These are phyloP conservation scores for Phytophthora pisi DNA, from an alignment of 352 stramenopile genomes.

Conservation along the genomic window DNA sequence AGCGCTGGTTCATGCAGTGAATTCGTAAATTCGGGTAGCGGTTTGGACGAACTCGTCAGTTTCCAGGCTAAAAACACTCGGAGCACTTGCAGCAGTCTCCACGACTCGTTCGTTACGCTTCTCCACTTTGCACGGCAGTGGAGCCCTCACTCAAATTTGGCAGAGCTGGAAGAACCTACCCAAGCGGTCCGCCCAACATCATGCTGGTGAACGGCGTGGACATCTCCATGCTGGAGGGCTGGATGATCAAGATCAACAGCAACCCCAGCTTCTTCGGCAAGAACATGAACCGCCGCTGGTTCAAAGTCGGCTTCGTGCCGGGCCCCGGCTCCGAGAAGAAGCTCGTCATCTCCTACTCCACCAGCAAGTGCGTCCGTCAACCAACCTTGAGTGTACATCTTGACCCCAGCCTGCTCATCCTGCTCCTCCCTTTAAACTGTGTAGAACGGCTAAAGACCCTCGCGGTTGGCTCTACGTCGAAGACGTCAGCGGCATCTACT, in stretches of 20 bases:
- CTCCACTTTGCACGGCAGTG: background rate
- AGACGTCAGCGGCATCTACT: slow-evolving; percentile 77
- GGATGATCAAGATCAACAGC: slow-evolving; percentile 79
- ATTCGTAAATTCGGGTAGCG: no score
- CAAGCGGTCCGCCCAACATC: background rate
- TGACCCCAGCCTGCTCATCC: background rate
- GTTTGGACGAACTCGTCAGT: background rate
- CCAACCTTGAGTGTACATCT: background rate
- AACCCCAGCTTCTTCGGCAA: slow-evolving; percentile 46
- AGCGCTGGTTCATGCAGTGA: no score
- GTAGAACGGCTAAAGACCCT: slow-evolving; percentile 74
- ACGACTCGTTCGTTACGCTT: background rate
- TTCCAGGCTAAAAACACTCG: background rate
- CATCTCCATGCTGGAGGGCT: slow-evolving; percentile 83
- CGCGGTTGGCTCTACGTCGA: slow-evolving; percentile 83
- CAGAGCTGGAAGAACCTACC: background rate
- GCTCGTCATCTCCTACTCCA: slow-evolving; percentile 84
- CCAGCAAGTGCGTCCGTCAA: slow-evolving; percentile 63
- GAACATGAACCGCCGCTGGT: slow-evolving; percentile 77
- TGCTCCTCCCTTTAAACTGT: background rate
- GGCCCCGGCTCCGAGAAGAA: slow-evolving; percentile 52
- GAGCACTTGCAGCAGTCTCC: background rate
- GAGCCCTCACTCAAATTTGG: background rate
- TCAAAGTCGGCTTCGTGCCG: slow-evolving; percentile 68
- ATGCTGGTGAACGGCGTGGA: slow-evolving; percentile 78